Evolutionary conservation across 2,329 filamentous ascomycete genomes (phyloP).

Genomic region (Fusarium sp.): DNA sequence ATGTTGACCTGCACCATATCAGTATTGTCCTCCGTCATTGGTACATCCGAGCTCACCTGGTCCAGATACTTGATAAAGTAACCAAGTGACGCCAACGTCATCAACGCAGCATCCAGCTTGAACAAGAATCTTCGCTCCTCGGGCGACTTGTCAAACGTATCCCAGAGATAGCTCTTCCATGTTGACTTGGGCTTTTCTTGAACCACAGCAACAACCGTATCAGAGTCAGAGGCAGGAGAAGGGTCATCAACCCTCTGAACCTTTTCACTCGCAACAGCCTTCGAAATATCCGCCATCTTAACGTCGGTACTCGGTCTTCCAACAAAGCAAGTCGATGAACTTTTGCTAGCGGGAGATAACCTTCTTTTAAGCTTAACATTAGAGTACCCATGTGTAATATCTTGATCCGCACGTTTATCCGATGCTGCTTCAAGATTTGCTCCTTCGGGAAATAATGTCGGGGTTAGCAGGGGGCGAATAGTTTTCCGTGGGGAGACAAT

Average conservation of each 20-base stretch:
- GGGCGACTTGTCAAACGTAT: slow-evolving; percentile 55
- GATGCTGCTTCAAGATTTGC: background rate
- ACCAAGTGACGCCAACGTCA: slow-evolving; percentile 48
- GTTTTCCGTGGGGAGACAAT: background rate
- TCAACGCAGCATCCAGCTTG: slow-evolving; percentile 53
- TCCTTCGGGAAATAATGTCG: background rate
- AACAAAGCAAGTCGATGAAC: too few species aligned
- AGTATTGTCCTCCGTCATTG: background rate
- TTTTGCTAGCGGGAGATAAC: background rate
- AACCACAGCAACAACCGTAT: background rate
- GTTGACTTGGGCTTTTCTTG: slow-evolving; percentile 23
- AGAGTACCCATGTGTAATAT: accelerated
- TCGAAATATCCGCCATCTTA: background rate
- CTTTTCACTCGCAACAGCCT: background rate
- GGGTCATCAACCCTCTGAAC: accelerated
- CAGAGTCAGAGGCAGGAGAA: slow-evolving; percentile 1
- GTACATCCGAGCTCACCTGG: slow-evolving; percentile 28
- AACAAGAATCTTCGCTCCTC: slow-evolving; percentile 54
- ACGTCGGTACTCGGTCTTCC: background rate
- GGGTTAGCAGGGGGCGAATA: background rate
- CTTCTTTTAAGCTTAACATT: slow-evolving; percentile 22
- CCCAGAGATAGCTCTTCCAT: slow-evolving; percentile 59
- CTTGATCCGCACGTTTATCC: too few species aligned
- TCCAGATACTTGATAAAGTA: slow-evolving; percentile 54
- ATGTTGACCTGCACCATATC: slow-evolving; percentile 34